These are phyloP conservation scores for Mycosphaerella arachidis DNA, from an alignment of 2,329 filamentous ascomycete species.

Conservation along the genomic window DNA sequence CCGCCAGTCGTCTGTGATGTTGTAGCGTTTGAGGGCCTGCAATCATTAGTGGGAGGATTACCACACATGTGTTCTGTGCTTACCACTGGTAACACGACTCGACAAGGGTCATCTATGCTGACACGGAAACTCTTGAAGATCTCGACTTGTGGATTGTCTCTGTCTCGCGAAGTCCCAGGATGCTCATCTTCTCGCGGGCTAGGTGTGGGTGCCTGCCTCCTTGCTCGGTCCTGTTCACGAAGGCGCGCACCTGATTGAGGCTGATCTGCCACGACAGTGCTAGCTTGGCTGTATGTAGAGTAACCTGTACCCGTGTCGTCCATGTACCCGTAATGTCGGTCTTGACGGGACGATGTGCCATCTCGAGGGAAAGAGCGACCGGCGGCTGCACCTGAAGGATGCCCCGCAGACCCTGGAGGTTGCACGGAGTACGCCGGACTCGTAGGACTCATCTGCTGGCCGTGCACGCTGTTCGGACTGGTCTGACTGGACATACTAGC, in stretches of 20 bases:
- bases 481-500: conserved; percentile 44
- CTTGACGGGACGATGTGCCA: conserved; percentile 16
- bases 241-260: conserved; percentile 15
- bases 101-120: conserved; percentile 95
- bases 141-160: conserved; percentile 61
- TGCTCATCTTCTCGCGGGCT: conserved; percentile 30
- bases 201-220: conserved; percentile 29
- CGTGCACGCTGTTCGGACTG: conserved; percentile 36
- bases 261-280: conserved; percentile 18
- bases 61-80: conserved; percentile 6
- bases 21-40: conserved; percentile 85
- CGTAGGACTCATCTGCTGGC: conserved; percentile 44
- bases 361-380: conserved; percentile 31
- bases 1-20: conserved; percentile 96
- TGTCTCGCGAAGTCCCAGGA: conserved; percentile 21
- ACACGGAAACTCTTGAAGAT: conserved; percentile 99
- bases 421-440: conserved; percentile 44
- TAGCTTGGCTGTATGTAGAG: conserved; percentile 25
- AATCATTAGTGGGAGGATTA: background rate
- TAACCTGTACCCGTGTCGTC: conserved; percentile 27
- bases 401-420: conserved; percentile 23
- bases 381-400: conserved; percentile 24
- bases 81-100: conserved; percentile 84
- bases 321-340: conserved; percentile 14
- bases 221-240: conserved; percentile 22